Evolutionary conservation across 2,329 filamentous ascomycete species (phyloP).

Genomic region (Aspergillus eucalypticola): DNA sequence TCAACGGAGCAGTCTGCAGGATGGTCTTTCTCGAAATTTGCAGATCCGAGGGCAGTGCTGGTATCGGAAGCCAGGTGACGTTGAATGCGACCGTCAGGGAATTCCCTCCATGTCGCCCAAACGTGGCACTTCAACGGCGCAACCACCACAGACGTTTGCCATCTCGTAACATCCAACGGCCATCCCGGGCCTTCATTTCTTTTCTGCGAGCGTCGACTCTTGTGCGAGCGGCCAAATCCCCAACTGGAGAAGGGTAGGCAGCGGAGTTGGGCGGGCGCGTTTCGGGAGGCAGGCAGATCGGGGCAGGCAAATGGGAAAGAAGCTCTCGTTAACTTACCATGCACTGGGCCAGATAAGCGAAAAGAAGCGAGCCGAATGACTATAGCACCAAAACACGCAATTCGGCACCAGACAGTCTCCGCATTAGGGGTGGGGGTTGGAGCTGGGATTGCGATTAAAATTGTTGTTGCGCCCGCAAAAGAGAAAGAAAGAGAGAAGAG

Average conservation of each 20-base stretch:
- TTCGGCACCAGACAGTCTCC: conserved; percentile 21
- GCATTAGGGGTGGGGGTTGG: conserved; percentile 17
- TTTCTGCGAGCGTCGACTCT: neutral
- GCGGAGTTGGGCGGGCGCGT: conserved; percentile 3
- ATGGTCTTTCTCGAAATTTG: neutral
- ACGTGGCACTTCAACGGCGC: conserved; percentile 14
- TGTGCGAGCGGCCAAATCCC: neutral
- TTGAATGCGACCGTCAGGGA: conserved; percentile 20
- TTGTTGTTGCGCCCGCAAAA: conserved; percentile 25
- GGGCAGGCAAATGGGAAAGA: conserved; percentile 20
- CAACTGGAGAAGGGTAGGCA: neutral
- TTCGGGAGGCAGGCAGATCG: conserved; percentile 15
- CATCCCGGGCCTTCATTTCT: neutral
- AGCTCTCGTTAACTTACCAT: conserved; percentile 26
- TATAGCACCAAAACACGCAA: conserved; percentile 28
- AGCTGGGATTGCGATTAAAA: conserved; percentile 20
- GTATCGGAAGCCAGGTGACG: neutral
- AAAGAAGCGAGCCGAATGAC: conserved; percentile 29
- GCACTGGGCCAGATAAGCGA: conserved; percentile 26
- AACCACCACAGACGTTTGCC: conserved; percentile 1
- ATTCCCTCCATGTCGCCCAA: conserved; percentile 5
- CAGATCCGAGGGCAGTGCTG: neutral
- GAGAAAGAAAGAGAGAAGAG: conserved; percentile 20
- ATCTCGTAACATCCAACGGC: conserved; percentile 1
- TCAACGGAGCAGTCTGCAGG: neutral